Evolutionary conservation across 495 filamentous ascomycete genomes (phyloP).

Genomic region (Parathielavia appendiculata): DNA sequence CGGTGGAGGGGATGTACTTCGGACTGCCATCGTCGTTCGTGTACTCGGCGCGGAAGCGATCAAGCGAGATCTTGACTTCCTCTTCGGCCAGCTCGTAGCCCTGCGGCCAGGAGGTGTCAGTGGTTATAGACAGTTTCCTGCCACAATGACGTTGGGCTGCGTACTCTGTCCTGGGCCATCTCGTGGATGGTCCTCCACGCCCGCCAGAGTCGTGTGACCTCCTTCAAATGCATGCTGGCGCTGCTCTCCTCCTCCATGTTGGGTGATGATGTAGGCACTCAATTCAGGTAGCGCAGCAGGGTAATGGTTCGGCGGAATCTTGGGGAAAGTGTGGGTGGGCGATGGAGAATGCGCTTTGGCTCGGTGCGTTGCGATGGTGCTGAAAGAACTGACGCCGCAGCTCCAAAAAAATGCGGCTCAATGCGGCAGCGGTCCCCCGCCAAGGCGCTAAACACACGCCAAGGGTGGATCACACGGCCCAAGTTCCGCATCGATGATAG

Average conservation of each 20-base stretch:
- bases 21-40: conserved; percentile 62
- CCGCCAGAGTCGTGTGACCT: conserved; percentile 75
- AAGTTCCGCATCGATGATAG: no score
- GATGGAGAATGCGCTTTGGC: neutral
- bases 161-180: conserved; percentile 77
- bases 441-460: no score
- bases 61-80: conserved; percentile 76
- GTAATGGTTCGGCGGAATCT: neutral
- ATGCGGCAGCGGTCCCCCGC: no score
- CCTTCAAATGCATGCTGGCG: conserved; percentile 46
- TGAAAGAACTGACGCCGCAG: conserved; percentile 12
- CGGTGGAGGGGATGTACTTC: conserved; percentile 61
- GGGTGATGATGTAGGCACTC: conserved; percentile 5
- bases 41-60: conserved; percentile 66
- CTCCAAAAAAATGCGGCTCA: no score
- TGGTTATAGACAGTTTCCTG: neutral
- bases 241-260: conserved; percentile 53
- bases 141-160: conserved; percentile 15
- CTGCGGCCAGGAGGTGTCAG: conserved; percentile 37
- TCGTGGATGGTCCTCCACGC: conserved; percentile 82
- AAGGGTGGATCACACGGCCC: no score
- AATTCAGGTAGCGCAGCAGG: neutral
- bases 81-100: conserved; percentile 89
- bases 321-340: neutral
- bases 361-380: conserved; percentile 1